These are phyloP conservation scores for Tetrahymena thermophila DNA, from an alignment of 73 alveolate genomes.

Conservation along the genomic window DNA sequence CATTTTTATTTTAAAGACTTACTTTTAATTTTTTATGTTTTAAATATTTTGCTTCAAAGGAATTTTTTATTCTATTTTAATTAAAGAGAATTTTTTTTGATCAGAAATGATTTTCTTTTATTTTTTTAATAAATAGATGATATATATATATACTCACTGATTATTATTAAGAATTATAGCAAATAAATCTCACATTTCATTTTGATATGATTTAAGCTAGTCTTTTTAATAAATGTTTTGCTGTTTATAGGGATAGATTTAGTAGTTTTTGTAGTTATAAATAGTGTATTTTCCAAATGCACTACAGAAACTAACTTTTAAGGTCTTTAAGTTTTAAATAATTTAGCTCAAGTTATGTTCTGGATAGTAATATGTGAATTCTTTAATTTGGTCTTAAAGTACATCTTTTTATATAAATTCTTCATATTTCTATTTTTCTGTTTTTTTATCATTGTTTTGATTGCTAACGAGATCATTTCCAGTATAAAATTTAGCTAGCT, in stretches of 20 bases:
- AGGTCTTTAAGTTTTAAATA: not conserved
- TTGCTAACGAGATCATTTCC: not conserved
- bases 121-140: too few species aligned
- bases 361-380: not conserved
- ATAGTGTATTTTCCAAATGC: not conserved
- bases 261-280: not conserved
- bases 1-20: too few species aligned
- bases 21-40: too few species aligned
- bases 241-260: not conserved
- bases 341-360: not conserved
- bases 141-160: too few species aligned
- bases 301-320: not conserved
- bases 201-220: not conserved
- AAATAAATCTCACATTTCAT: not conserved
- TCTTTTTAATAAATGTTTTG: not conserved
- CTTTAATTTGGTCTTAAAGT: not conserved
- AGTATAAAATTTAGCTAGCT: not conserved
- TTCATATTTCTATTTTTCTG: not conserved
- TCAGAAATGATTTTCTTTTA: too few species aligned
- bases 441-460: not conserved
- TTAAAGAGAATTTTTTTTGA: too few species aligned
- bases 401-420: not conserved
- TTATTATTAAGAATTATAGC: too few species aligned
- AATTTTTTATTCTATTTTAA: too few species aligned
- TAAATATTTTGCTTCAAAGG: too few species aligned